Evolutionary conservation across 352 stramenopile species (phyloP).

Genomic region (Aphanomyces invadans): DNA sequence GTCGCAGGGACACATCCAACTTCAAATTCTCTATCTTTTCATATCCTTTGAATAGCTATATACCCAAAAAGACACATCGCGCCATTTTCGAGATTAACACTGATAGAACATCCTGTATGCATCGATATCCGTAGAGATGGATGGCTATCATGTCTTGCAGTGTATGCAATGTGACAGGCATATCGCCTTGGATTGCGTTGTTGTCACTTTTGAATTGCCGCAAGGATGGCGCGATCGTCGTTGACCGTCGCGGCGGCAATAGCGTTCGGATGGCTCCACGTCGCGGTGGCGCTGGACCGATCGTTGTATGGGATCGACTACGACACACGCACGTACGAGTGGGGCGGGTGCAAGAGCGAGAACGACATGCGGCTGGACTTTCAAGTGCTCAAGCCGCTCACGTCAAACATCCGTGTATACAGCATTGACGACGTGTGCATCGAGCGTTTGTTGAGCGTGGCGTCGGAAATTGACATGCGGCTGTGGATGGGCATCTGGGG

Average conservation of each 20-base stretch:
- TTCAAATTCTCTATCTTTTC: background rate
- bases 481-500: slow-evolving; percentile 18
- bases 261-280: background rate
- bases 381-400: background rate
- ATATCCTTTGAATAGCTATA: background rate
- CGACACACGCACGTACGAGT: slow-evolving; percentile 7
- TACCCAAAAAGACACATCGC: background rate
- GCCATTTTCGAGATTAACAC: background rate
- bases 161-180: background rate
- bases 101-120: background rate
- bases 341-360: slow-evolving; percentile 17
- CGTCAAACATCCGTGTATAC: slow-evolving; percentile 9
- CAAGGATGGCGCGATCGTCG: background rate
- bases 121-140: background rate
- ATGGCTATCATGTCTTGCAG: too few species aligned
- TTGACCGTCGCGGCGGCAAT: background rate
- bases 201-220: slow-evolving; percentile 9
- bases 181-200: background rate
- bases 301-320: slow-evolving; percentile 21
- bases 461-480: slow-evolving; percentile 14
- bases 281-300: slow-evolving; percentile 5
- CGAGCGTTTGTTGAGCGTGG: background rate
- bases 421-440: background rate
- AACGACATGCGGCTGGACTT: slow-evolving; percentile 6
- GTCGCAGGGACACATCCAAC: too few species aligned